Conservation (phyloP, 2,329 filamentous ascomycete genomes). For the Cladosporium sp. region DNA sequence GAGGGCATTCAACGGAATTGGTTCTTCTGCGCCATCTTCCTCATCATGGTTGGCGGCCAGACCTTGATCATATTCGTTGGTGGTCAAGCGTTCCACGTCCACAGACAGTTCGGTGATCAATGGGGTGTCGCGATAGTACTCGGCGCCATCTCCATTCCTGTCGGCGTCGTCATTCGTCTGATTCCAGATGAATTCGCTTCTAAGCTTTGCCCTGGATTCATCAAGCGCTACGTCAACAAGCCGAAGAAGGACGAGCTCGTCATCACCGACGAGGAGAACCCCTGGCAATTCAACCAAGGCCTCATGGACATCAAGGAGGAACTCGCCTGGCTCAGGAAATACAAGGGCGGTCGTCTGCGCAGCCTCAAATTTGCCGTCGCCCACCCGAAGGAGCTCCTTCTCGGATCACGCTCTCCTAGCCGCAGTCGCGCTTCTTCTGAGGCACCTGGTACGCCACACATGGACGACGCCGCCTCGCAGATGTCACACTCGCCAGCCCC, state of each 20-base stretch:
- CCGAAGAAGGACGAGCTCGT: constrained; percentile 41
- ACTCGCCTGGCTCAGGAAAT: constrained; percentile 71
- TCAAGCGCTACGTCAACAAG: constrained; percentile 34
- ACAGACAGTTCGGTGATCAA: constrained; percentile 64
- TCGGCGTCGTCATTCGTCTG: constrained; percentile 75
- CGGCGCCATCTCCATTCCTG: constrained; percentile 77
- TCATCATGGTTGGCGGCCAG: constrained; percentile 84
- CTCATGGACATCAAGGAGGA: constrained; percentile 74
- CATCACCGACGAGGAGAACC: constrained; percentile 37
- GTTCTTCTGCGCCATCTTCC: constrained; percentile 84
- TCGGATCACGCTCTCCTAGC: constrained; percentile 61
- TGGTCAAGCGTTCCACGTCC: constrained; percentile 73
- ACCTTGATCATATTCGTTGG: constrained; percentile 87
- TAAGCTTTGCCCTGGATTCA: constrained; percentile 38
- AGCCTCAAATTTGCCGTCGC: constrained; percentile 74
- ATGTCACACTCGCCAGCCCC: constrained; percentile 39
- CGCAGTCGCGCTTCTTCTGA: constrained; percentile 59
- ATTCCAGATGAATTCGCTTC: constrained; percentile 68
- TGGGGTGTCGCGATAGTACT: constrained; percentile 87
- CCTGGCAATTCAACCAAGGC: constrained; percentile 62
- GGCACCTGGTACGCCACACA: constrained; percentile 60
- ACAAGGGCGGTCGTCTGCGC: constrained; percentile 79
- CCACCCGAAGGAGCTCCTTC: constrained; percentile 68
- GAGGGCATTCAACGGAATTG: constrained; percentile 79
- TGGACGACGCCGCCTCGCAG: constrained; percentile 37